Base-by-base conservation (phyloP, 164 flowering plant genomes). In the Berberis thunbergii region DNA sequence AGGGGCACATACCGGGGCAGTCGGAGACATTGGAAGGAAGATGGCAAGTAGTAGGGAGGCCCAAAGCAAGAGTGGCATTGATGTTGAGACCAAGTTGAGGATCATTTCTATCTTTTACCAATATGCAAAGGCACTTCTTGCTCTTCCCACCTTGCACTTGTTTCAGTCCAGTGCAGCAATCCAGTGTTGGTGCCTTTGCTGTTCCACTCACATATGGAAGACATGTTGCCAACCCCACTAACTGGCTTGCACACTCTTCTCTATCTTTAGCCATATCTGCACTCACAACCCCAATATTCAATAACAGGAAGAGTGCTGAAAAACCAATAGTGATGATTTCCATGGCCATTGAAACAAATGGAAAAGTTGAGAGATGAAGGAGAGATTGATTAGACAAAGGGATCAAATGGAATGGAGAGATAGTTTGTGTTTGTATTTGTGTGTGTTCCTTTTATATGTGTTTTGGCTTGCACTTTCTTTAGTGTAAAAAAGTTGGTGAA, bases 21-120 rank as follows among this genome's bases (percentile, higher is more conserved):
- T 73, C 60, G 1, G 87, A 40, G 6, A 75, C 45, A 50, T 79
- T 77, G 41, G 75, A 70, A 0, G 90, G 77, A 1, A 81, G 45
- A 5, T 77, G 75, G 45, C 89, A 86, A 1, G 65, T 44, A 43
- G 48, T 41, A 26, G 94, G 98, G 13, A 91, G 87, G 11, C 64
- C 48, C 2, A 86, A 65, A 1, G 92, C 91, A 26, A 80, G 81
- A 0, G 87, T 82, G 7, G 75, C 75, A 59, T 91, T 85, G 74
- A 91, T 64, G 72, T 87, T 80, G 57, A 89, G 67, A 6, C 91
- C 91, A 10, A 87, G 79, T 6, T 64, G 44, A 1, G 92, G 94
- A 63, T 89, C 81, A 67, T 91, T 69, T 4, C 83, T 62, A 52
- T 91, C 92, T 70, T 80, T 83, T 26, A 89, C 68, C n/a, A 92